Conservation (phyloP, 441 rosid genomes). For the Iberis amara region DNA sequence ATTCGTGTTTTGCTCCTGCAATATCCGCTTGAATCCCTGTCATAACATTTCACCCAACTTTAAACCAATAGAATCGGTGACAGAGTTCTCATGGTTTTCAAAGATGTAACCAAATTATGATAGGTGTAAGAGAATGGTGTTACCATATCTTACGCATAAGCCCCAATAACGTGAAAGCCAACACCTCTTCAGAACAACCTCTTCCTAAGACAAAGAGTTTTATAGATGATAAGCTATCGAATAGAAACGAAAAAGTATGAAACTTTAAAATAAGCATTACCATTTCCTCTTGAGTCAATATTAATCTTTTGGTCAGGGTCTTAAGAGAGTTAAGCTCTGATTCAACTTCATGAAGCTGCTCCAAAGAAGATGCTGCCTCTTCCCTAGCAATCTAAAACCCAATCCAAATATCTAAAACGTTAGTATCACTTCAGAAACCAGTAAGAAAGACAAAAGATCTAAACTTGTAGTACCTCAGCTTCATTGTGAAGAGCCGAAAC, state of each 20-base stretch:
- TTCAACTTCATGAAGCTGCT: constrained; percentile 76
- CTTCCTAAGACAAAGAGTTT: constrained; percentile 64
- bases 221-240: constrained; percentile 39
- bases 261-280: constrained; percentile 37
- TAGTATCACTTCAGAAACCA: constrained; percentile 15
- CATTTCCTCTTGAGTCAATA: constrained; percentile 90
- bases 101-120: not conserved
- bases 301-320: constrained; percentile 77
- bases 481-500: constrained; percentile 56
- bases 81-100: not conserved
- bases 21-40: constrained; percentile 77
- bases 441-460: constrained; percentile 12
- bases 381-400: constrained; percentile 56
- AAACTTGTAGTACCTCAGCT: constrained; percentile 61
- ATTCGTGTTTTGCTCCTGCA: constrained; percentile 57
- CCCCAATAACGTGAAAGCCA: constrained; percentile 97
- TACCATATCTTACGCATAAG: constrained; percentile 68
- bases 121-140: constrained; percentile 9
- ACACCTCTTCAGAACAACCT: constrained; percentile 89
- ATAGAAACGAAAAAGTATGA: constrained; percentile 21
- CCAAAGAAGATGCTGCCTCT: constrained; percentile 59
- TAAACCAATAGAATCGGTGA: constrained; percentile 9
- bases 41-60: constrained; percentile 15
- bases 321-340: constrained; percentile 70
- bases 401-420: constrained; percentile 19